phyloP scores from a whole-genome alignment of 1,284 basidiomycete genomes.

The Heliocybe sulcata region DNA sequence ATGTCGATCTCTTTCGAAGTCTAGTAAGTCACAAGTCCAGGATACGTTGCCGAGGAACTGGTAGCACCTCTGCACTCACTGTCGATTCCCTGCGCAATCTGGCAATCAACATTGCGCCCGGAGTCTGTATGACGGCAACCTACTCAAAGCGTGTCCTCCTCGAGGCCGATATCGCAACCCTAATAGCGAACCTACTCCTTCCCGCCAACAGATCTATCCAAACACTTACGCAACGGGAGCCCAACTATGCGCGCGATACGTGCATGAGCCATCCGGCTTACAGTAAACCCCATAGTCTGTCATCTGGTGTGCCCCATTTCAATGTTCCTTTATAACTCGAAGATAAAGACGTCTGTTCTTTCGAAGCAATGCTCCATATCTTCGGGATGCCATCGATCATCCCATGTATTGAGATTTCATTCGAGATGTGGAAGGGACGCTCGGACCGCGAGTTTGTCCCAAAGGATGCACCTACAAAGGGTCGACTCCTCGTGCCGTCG shows the following conservation, averaged over 20 bases:
- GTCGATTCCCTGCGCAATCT: neutral
- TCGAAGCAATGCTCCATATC: neutral
- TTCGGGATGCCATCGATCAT: neutral
- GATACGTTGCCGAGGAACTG: too few species aligned
- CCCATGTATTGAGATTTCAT: conserved; percentile 1
- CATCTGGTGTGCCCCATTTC: too few species aligned
- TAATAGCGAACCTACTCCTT: neutral
- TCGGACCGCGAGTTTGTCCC: neutral
- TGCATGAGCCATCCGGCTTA: too few species aligned
- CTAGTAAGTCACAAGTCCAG: too few species aligned
- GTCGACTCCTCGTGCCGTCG: neutral
- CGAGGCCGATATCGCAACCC: neutral
- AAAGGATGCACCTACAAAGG: neutral
- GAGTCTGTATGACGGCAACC: neutral
- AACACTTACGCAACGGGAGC: neutral
- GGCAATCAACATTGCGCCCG: neutral
- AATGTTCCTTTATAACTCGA: too few species aligned
- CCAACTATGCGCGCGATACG: neutral
- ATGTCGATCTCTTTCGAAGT: too few species aligned
- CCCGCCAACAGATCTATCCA: neutral
- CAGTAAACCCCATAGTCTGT: too few species aligned
- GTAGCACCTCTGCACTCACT: too few species aligned
- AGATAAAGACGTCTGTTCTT: too few species aligned
- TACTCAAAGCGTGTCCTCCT: neutral
- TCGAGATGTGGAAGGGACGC: neutral